Conservation (phyloP, 2,329 filamentous ascomycete species). For the Penicillium hesseltinei region DNA sequence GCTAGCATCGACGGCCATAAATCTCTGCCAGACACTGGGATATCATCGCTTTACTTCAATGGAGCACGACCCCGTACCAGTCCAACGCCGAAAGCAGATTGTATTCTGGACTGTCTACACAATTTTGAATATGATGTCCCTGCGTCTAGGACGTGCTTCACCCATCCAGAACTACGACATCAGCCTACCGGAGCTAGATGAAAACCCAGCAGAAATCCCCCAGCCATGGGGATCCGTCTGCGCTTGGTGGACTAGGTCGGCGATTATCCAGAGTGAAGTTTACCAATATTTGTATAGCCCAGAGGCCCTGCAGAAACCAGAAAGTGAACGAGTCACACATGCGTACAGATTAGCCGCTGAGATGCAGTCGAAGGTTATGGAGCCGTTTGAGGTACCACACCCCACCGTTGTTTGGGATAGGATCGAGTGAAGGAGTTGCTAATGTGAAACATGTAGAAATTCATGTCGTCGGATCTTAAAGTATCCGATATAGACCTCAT, state of each 20-base stretch:
- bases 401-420: background rate
- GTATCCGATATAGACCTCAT: constrained; percentile 29
- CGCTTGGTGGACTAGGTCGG: constrained; percentile 55
- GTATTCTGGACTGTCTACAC: constrained; percentile 62
- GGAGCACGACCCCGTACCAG: constrained; percentile 21
- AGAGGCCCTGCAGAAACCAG: constrained; percentile 28
- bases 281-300: constrained; percentile 58
- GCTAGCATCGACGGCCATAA: constrained; percentile 58
- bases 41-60: constrained; percentile 49
- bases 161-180: constrained; percentile 62
- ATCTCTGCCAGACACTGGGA: constrained; percentile 62
- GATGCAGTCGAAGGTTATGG: constrained; percentile 29
- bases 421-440: background rate
- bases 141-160: constrained; percentile 59
- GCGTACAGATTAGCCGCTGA: constrained; percentile 30
- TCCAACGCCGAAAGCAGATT: constrained; percentile 35
- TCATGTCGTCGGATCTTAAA: constrained; percentile 5
- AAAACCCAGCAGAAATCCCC: constrained; percentile 10
- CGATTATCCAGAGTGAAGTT: constrained; percentile 57
- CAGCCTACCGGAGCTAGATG: constrained; percentile 41
- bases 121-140: constrained; percentile 57
- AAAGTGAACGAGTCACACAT: constrained; percentile 26
- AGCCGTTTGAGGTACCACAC: constrained; percentile 31
- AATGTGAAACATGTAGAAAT: constrained; percentile 9
- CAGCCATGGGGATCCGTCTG: constrained; percentile 49